phyloP scores from a whole-genome alignment of 306 rosid species.

The Pterocarpus santalinus region DNA sequence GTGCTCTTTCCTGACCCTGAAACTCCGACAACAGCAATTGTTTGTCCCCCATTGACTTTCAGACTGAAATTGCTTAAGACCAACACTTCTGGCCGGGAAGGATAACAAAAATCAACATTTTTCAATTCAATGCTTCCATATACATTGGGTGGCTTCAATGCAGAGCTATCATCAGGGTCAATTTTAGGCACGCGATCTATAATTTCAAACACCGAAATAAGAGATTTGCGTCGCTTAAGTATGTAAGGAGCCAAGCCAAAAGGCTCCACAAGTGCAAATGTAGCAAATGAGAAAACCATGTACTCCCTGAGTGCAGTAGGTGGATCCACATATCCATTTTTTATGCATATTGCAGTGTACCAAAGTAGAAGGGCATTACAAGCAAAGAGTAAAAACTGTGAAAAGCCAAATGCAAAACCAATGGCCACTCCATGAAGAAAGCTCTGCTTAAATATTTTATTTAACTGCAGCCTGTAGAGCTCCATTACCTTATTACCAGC shows the following conservation, averaged over 20 bases:
- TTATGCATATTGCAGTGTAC: conserved; percentile 81
- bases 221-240: conserved; percentile 98
- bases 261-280: conserved; percentile 99
- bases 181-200: conserved; percentile 95
- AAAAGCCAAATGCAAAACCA: conserved; percentile 95
- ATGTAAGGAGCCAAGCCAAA: conserved; percentile 99
- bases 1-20: conserved; percentile 99
- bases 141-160: conserved; percentile 93
- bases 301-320: conserved; percentile 91
- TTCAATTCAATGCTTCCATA: conserved; percentile 96
- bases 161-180: conserved; percentile 91
- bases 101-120: conserved; percentile 94
- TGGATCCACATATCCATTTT: conserved; percentile 48
- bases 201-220: conserved; percentile 95
- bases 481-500: conserved; percentile 99
- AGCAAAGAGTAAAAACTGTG: conserved; percentile 97
- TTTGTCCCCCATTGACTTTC: conserved; percentile 95
- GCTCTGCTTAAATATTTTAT: conserved; percentile 91
- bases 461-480: conserved; percentile 90
- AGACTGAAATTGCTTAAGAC: conserved; percentile 95
- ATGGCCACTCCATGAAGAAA: conserved; percentile 97
- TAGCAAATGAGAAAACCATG: conserved; percentile 97
- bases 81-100: conserved; percentile 95
- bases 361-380: conserved; percentile 99
- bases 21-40: conserved; percentile 97